Base-by-base conservation (phyloP, 352 stramenopile genomes). In the Phytophthora hibernalis region DNA sequence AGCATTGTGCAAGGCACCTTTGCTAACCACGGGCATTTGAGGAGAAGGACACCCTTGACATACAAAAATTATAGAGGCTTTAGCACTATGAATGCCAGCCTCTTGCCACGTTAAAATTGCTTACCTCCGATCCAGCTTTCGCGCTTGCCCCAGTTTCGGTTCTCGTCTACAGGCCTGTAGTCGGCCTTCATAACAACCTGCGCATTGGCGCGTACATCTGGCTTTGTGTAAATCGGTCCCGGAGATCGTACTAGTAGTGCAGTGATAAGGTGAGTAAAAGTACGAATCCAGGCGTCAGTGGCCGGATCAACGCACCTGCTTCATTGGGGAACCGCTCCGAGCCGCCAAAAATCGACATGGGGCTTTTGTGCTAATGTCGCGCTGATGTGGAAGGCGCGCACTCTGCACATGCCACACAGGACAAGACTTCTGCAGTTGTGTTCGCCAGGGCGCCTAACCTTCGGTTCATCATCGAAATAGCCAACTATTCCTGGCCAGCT, bases 111-210 rank as follows among this genome's bases (percentile, higher is more conserved):
- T 44, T 26, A 10, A 35, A 22, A 16, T 43, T 6, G 7, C 54
- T 43, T 44, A 87, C 85, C 83, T 56, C 79, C 85, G 56, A 95
- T 95, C 87, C 87, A 95, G 70, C 83, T 92, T 57, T 95, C 83
- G 21, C 87, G 87, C 54, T 91, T 92, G 24, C 83, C 85, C 79
- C 84, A 91, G 47, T 85, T 85, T 11, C 64, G 74, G 21, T 57
- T 79, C 56, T 92, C 82, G 57, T 93, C 85, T 21, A 92, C 72
- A 3, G 82, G 81, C 33, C 78, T 72, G 52, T 79, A 88, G 57
- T 95, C 87, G 31, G 65, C 65, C 66, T 90, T 91, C 77, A 95
- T 91, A 28, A 92, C 80, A 37, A 87, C 82, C 43, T 82, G 77
- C 37, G 78, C 76, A 64, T 87, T 89, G 44, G 74, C 65, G 10